A percentile compares a stretch with the other conserved stretches of the same genome.
Evolutionary conservation across 2,329 filamentous ascomycete species (phyloP).

Genomic region (Cordyceps pruinosa): DNA sequence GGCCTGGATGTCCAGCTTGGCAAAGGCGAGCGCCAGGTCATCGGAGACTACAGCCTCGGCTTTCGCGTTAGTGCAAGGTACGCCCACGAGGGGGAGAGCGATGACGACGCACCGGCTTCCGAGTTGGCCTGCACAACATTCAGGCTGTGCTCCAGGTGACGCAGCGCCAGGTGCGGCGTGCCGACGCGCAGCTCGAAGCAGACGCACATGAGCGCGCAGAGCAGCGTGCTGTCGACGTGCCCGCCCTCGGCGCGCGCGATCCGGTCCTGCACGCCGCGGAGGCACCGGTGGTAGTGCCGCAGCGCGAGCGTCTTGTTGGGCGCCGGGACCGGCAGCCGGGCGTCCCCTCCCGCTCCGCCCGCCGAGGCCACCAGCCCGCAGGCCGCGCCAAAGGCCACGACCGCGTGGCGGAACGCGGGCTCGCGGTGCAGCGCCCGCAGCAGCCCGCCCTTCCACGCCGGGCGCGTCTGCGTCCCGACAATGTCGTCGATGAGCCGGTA

Average conservation of each 20-base stretch:
- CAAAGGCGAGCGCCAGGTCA: constrained; percentile 8
- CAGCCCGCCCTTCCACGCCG: neutral
- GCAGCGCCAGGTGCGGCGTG: neutral
- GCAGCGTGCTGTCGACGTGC: neutral
- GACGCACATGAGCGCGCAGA: constrained; percentile 11
- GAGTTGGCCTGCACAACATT: neutral
- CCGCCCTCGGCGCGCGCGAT: neutral
- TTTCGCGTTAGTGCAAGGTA: too few species aligned
- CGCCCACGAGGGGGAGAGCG: neutral
- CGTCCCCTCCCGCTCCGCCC: neutral
- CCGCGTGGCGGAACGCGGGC: neutral
- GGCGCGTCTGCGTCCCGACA: neutral
- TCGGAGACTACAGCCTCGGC: too few species aligned
- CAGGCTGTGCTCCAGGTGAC: constrained; percentile 12
- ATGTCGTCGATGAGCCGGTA: constrained; percentile 12
- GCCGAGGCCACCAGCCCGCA: neutral
- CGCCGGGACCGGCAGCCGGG: neutral
- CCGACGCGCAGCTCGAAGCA: constrained; percentile 13
- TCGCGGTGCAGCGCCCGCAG: constrained; percentile 3
- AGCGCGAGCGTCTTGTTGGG: neutral
- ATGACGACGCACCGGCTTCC: neutral
- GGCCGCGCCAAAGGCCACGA: constrained; percentile 7
- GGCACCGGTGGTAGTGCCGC: constrained; percentile 4
- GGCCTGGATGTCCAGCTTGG: constrained; percentile 7
- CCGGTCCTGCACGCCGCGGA: neutral